Evolutionary conservation across 768 basidiomycete species (phyloP), one percentile per base, ranked within the genome.

Genomic region (Boletus rufocinnamomeus): DNA sequence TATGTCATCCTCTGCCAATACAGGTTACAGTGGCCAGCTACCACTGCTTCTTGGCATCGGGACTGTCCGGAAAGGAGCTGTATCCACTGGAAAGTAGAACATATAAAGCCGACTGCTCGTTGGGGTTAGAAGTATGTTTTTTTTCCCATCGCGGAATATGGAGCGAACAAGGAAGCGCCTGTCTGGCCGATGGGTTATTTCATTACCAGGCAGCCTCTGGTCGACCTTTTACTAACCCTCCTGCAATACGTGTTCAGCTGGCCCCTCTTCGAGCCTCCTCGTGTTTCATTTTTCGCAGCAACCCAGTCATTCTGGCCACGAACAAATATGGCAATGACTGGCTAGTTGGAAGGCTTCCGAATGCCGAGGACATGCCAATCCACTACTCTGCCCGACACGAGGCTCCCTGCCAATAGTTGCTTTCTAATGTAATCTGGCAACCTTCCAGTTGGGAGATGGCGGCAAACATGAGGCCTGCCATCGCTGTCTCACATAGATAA

Each of bases 131-230:
- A 9, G 3, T 23, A 13, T 2, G 8, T 48, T n/a, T 32, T 7
- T 8, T n/a, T n/a, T n/a, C 46, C 19, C 16, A 3, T n/a, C 11
- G 6, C 21, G 35, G 35, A 21, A 14, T 28, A n/a, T 23, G 38
- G 41, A 14, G 41, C 34, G 35, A 44, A 34, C 34, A 49, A 30
- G 14, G 6, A 23, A 37, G 32, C 3, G 11, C 34, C 21, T 6
- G 8, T 37, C 21, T 3, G 4, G n/a, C 23, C 2, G 21, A 41
- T 32, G 8, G 3, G 49, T 23, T 7, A 16, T 53, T 52, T 44
- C 9, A 2, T 63, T 59, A 55, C 61, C 61, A 49, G 44, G 56
- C 50, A 5, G 1, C 17, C 17, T 17, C 13, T 17, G 7, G 27
- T 2, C 7, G n/a, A 21, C 11, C n/a, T 34, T 23, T 55, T 8